These are phyloP conservation scores for Pseudocercospora cruenta DNA, from an alignment of 2,329 filamentous ascomycete species.

Conservation along the genomic window DNA sequence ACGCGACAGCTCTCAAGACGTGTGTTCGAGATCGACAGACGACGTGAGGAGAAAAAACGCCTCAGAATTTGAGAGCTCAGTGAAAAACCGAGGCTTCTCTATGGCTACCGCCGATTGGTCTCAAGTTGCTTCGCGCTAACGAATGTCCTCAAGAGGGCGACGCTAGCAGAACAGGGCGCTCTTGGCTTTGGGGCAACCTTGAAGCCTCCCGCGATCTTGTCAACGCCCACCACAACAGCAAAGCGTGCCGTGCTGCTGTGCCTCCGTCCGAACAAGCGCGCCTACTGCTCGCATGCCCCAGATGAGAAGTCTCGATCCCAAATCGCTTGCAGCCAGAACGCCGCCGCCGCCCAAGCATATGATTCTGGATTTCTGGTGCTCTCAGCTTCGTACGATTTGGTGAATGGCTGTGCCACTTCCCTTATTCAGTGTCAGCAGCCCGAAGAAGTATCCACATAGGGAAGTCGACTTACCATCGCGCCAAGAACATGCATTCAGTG, in stretches of 20 bases:
- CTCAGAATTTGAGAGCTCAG: not conserved
- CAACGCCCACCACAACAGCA: not conserved
- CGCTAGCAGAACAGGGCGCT: not conserved
- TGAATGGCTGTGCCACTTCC: not conserved
- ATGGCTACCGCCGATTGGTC: not conserved
- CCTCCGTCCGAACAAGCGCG: not conserved
- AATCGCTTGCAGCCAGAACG: not conserved
- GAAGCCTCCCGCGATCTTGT: not conserved
- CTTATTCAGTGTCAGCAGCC: not conserved
- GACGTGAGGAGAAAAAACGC: not conserved
- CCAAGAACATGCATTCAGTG: slow-evolving; percentile 4
- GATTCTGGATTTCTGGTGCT: slow-evolving; percentile 6
- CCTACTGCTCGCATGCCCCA: not conserved
- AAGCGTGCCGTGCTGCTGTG: not conserved
- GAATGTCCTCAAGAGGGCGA: slow-evolving; percentile 1
- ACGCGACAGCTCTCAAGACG: not conserved
- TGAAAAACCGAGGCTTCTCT: not conserved
- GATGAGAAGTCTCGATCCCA: slow-evolving; percentile 9
- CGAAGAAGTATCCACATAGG: not conserved
- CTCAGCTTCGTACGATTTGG: not conserved
- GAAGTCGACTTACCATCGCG: not conserved
- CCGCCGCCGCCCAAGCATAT: not conserved
- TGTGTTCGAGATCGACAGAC: not conserved
- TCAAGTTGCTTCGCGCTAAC: not conserved
- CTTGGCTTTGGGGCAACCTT: not conserved